Conservation (phyloP, 179 eudicot genomes). For the Silene vulgaris region DNA sequence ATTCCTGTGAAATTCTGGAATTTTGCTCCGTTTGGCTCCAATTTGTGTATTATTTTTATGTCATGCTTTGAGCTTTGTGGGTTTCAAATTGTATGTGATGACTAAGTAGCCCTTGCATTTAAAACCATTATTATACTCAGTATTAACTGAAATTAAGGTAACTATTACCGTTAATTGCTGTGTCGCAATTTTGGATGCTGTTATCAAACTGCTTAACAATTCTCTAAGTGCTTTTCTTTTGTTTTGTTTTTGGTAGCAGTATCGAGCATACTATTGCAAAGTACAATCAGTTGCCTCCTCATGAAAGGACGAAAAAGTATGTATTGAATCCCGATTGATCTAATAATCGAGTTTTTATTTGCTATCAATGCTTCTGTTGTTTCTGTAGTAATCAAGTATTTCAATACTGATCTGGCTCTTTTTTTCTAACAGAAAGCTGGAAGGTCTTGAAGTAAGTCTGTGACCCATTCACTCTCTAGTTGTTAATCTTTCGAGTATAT, state of each 20-base stretch:
- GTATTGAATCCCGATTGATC: conserved; percentile 2
- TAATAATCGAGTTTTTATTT: too few species aligned
- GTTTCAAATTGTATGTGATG: too few species aligned
- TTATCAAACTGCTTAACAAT: background rate
- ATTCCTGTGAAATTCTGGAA: too few species aligned
- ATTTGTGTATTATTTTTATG: too few species aligned
- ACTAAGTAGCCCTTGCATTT: too few species aligned
- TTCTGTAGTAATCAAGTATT: too few species aligned
- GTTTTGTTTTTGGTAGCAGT: conserved; percentile 27
- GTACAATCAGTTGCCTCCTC: conserved; percentile 42
- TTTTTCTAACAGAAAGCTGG: conserved; percentile 39
- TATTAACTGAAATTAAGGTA: too few species aligned
- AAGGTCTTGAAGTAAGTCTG: conserved; percentile 49
- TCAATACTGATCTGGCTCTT: background rate
- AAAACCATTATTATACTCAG: too few species aligned
- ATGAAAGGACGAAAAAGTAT: conserved; percentile 54
- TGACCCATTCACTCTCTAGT: conserved; percentile 4
- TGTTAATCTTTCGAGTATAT: conserved; percentile 2
- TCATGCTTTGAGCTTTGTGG: too few species aligned
- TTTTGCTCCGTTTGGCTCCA: too few species aligned
- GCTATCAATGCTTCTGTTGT: too few species aligned
- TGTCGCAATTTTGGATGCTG: background rate
- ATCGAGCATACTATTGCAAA: conserved; percentile 41
- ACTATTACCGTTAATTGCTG: background rate
- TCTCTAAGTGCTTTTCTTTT: conserved; percentile 2